Evolutionary conservation across 345 rosid genomes (phyloP), one percentile per base, ranked within the genome.

Genomic region (Lumnitzera racemosa): DNA sequence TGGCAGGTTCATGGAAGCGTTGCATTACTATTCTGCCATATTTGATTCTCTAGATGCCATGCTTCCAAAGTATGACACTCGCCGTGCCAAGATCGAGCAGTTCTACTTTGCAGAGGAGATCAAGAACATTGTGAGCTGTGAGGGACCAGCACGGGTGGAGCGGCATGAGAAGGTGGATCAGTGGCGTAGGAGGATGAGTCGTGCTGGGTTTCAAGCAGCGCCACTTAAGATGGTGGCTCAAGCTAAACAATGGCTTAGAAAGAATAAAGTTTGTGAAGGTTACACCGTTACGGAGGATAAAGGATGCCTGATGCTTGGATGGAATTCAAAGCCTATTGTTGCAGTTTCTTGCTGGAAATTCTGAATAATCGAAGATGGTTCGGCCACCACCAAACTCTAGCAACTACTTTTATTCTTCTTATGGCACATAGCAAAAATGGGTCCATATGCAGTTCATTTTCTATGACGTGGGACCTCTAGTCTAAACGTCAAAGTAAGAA

Each of bases 281-380:
- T 85, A 78, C 73, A 80, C 84, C 1, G 67, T 78, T 48, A 73
- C 68, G 59, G 91, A 85, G 55, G 91, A 85, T 60, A 85, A 85
- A 43, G 86, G 88, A 4, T 82, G 84, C 63, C 68, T 85, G 72
- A 82, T 80, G 41, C 86, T 85, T 47, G 86, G 91, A 2, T 85
- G 91, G 88, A 71, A 85, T 56, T 74, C 80, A 1, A 82, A 73
- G 74, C 88, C 91, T 15, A 78, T 80, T n/a, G 59, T 82, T 16
- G 85, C 88, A 27, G 65, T 76, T 73, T 82, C 91, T 24, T 80
- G 88, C 76, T 85, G 86, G 91, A 85, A 80, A 72, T 80, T 81
- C 64, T 73, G 47, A 56, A 49, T 36, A 55, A 51, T 31, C 5
- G 53, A n/a, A 36, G 7, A 36, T 36, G 7, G 11, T 36, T 7